Evolutionary conservation across 495 filamentous ascomycete genomes (phyloP), one percentile per base, ranked within the genome.

Genomic region (Xylaria curta): DNA sequence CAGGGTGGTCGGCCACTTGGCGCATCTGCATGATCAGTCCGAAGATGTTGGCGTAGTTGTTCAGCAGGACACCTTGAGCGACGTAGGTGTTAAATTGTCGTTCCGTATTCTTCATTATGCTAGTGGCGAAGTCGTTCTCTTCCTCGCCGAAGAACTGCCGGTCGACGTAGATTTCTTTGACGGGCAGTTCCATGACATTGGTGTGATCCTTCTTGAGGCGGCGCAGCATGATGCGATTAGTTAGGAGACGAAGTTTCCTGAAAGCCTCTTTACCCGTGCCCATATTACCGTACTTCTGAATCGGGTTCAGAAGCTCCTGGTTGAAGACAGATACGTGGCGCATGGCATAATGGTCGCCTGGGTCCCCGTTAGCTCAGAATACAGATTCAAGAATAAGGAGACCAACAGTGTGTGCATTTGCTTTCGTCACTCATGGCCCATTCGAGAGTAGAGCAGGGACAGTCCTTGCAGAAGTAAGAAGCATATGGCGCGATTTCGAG

Each of bases 11-110:
- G 0, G 95, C 93, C 9, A 95, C 92, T 84, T 98, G 96, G 38
- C 95, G 92, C 95, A 98, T 98, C 80, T 97, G 92, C 92, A 97
- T 97, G 76, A 97, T 97, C 51, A 97, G 86, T 59, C 94, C 94
- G 68, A 91, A 91, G 56, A 92, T 91, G 66, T 94, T 94, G 82
- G 95, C 95, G 76, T 98, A 98, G 76, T 98, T 99, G 83, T 98
- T 97, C 68, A 98, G 87, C 80, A 98, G 89, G 6, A 98, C 96
- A 81, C 95, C 96, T 54, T 92, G 92, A 60, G 93, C 93, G 24
- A 98, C 96, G 76, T 98, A 99, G 0, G 93, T 97, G 72, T 98
- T 93, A 72, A 98, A 99, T 71, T 94, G 89, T 49, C 96, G 89
- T 46, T 90, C 89, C 12, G 91, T 91, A 75, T 93, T 96, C 26